Conservation (phyloP, 2,329 filamentous ascomycete species). For the Fusarium drepaniforme region DNA sequence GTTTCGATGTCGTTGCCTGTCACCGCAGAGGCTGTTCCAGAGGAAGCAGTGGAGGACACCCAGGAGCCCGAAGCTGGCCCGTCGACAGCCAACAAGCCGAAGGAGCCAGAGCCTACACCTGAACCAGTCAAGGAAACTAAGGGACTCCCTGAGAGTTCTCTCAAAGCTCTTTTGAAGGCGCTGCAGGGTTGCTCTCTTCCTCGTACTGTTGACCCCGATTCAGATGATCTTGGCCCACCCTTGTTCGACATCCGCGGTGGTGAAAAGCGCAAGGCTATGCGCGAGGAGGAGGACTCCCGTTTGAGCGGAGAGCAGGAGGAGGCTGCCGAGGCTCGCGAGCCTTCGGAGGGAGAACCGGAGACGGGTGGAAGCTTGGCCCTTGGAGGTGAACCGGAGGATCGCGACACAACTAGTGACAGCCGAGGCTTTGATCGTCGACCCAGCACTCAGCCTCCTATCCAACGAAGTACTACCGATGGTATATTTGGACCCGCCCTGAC, state of each 20-base stretch:
- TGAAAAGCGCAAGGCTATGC: constrained; percentile 82
- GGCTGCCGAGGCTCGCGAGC: constrained; percentile 57
- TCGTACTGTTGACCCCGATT: constrained; percentile 21
- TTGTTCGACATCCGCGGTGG: constrained; percentile 88
- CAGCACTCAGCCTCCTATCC: constrained; percentile 82
- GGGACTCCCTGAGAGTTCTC: constrained; percentile 39
- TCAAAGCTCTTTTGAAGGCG: constrained; percentile 53
- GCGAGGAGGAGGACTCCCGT: constrained; percentile 75
- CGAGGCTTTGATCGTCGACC: constrained; percentile 70
- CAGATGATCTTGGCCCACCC: constrained; percentile 65
- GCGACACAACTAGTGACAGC: constrained; percentile 66
- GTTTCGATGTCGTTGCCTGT: constrained; percentile 70
- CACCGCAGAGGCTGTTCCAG: constrained; percentile 60
- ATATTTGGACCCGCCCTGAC: constrained; percentile 66
- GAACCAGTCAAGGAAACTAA: constrained; percentile 10
- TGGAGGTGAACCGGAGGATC: constrained; percentile 92
- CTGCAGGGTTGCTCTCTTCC: constrained; percentile 53
- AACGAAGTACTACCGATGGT: constrained; percentile 68
- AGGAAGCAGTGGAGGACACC: constrained; percentile 54
- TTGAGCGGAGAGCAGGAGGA: constrained; percentile 62
- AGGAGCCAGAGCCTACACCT: constrained; percentile 28
- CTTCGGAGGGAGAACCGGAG: constrained; percentile 81
- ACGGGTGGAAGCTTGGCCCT: constrained; percentile 87
- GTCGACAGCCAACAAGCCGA: constrained; percentile 30
- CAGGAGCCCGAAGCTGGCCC: constrained; percentile 45